Percentiles rank a stretch among this genome's conserved stretches.
Conservation (phyloP, 495 filamentous ascomycete genomes). For the Talaromyces liani region DNA sequence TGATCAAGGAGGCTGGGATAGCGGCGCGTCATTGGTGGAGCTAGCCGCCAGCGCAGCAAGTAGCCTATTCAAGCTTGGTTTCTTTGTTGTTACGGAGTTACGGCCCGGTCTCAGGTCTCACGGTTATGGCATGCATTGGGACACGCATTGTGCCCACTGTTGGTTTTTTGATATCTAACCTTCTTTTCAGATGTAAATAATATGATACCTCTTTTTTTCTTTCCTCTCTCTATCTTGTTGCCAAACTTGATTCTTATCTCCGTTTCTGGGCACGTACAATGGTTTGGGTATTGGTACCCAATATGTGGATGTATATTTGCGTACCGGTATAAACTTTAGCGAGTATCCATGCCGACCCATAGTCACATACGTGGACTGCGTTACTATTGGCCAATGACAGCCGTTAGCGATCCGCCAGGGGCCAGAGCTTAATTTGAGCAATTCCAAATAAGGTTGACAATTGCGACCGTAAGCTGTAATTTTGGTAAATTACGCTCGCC, state of each 20-base stretch:
- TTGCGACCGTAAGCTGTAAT: background rate
- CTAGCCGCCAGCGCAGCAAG: background rate
- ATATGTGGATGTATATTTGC: background rate
- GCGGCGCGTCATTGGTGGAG: background rate
- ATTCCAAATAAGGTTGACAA: background rate
- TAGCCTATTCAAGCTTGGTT: background rate
- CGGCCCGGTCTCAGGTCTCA: background rate
- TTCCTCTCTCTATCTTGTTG: background rate
- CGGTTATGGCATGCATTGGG: background rate
- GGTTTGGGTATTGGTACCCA: background rate
- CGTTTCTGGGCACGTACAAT: background rate
- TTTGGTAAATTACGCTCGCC: background rate
- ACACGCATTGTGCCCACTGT: background rate
- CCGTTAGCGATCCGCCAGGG: background rate
- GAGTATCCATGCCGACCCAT: background rate
- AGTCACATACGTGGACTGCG: background rate
- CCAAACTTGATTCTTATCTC: background rate
- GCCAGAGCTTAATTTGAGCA: background rate
- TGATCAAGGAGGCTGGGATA: slow-evolving; percentile 3
- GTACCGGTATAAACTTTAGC: background rate
- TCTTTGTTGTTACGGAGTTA: background rate
- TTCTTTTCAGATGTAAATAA: background rate
- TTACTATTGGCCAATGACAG: background rate
- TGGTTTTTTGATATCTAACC: background rate
- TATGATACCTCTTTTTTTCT: background rate